Conservation (phyloP, 495 filamentous ascomycete genomes). For the Trypethelium eluteriae region DNA sequence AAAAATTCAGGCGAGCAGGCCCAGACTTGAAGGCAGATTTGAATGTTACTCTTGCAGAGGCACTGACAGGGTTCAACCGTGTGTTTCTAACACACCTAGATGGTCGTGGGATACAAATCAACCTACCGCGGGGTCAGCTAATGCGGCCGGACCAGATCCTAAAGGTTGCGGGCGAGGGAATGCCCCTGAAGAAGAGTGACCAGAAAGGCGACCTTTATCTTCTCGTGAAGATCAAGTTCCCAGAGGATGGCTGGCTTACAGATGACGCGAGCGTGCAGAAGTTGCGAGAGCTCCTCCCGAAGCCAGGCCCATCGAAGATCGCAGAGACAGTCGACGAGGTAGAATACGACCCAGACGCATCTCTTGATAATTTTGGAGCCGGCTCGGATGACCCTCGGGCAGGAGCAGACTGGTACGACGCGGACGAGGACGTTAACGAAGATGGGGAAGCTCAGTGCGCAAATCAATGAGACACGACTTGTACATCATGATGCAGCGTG, state of each 20-base stretch:
- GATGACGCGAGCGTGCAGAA: conserved; percentile 57
- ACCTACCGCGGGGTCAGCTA: conserved; percentile 65
- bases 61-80: conserved; percentile 79
- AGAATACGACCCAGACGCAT: conserved; percentile 68
- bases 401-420: conserved; percentile 73
- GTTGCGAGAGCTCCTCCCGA: conserved; percentile 67
- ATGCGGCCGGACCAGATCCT: conserved; percentile 74
- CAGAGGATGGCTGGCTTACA: conserved; percentile 72
- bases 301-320: conserved; percentile 43
- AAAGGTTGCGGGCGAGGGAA: conserved; percentile 80
- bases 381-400: conserved; percentile 61
- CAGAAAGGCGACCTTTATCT: conserved; percentile 80
- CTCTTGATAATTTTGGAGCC: conserved; percentile 67
- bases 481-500: background rate
- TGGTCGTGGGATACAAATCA: conserved; percentile 78
- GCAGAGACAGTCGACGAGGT: conserved; percentile 79
- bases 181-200: conserved; percentile 84
- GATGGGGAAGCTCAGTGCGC: conserved; percentile 39
- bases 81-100: conserved; percentile 91
- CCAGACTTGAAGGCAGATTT: conserved; percentile 74
- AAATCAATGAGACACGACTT: conserved; percentile 56
- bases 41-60: conserved; percentile 72
- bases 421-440: conserved; percentile 47
- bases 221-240: conserved; percentile 78
- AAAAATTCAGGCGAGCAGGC: conserved; percentile 70